Conservation (phyloP, 2,329 filamentous ascomycete species). For the Penicillium capsulatum region DNA sequence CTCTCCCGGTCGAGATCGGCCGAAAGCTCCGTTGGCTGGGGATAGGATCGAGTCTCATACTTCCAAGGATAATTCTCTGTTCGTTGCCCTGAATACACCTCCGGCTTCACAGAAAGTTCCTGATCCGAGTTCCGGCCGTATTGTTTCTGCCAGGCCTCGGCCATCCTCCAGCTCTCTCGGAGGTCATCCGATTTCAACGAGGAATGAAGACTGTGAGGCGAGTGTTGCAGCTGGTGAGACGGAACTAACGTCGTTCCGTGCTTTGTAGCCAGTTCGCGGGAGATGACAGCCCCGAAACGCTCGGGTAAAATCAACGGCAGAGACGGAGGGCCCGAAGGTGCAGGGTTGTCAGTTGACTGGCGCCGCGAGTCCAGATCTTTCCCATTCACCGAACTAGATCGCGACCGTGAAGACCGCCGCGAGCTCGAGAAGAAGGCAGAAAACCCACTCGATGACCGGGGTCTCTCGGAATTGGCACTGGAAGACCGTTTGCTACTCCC, state of each 20-base stretch:
- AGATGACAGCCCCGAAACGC: constrained; percentile 29
- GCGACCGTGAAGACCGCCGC: constrained; percentile 26
- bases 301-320: constrained; percentile 27
- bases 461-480: constrained; percentile 27
- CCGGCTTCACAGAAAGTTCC: background rate
- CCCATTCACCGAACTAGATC: constrained; percentile 24
- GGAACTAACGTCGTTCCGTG: constrained; percentile 20
- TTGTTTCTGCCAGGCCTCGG: constrained; percentile 17
- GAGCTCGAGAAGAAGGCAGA: constrained; percentile 28
- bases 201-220: constrained; percentile 12
- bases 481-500: constrained; percentile 29
- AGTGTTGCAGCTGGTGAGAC: constrained; percentile 10
- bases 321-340: constrained; percentile 12
- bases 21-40: constrained; percentile 2
- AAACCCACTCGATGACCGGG: constrained; percentile 21
- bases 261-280: constrained; percentile 26
- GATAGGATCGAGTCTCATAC: background rate
- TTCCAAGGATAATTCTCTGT: background rate
- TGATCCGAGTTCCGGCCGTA: constrained; percentile 1
- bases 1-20: constrained; percentile 24
- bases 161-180: constrained; percentile 19
- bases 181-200: constrained; percentile 18
- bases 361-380: constrained; percentile 12
- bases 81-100: background rate
- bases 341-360: constrained; percentile 4